Evolutionary conservation across 208 protist genomes (phyloP), one percentile per base, ranked within the genome.

Genomic region (Angomonas ambiguus): DNA sequence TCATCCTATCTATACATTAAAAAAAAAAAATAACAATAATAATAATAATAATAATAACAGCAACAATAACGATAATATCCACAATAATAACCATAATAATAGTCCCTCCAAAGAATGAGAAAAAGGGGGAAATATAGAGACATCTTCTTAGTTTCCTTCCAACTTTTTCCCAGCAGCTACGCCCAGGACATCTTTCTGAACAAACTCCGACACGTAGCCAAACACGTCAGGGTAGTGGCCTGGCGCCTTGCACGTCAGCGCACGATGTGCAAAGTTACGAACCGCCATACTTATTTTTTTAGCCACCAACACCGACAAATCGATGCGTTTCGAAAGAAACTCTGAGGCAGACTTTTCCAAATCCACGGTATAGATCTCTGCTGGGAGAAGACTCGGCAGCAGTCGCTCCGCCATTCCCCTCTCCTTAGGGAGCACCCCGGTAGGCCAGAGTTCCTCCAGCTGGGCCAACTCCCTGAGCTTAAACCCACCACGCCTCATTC

Each of bases 331-430:
- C 35, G 3, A 0, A 35, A 57, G 24, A 62, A 18, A 1, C 25
- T 8, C 55, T 64, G n/a, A n/a, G 32, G 18, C 38, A 1, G 24
- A 32, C 31, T 45, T 45, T 45, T 45, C 67, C 45, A 83, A 81
- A 67, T 83, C 77, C 0, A 74, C 62, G 0, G 73, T 24, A 59
- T 82, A 65, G 25, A 82, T 53, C 67, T 84, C 77, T 34, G 83
- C 49, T 1, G 81, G 69, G 0, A 63, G 66, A 0, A 77, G 74
- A n/a, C 16, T 1, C 1, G 22, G 2, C 35, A 83, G 33, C 18
- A 87, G 75, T 30, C 42, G 70, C 30, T 49, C 53, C 13, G 77
- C 81, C 48, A 79, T 10, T 6, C 32, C 74, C 20, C 77, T 74
- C 51, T 81, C 74, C 25, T 64, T 35, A 0, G 68, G 69, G 10